Evolutionary conservation across 2,329 filamentous ascomycete genomes (phyloP).

Genomic region (Hypoxylon sp.): DNA sequence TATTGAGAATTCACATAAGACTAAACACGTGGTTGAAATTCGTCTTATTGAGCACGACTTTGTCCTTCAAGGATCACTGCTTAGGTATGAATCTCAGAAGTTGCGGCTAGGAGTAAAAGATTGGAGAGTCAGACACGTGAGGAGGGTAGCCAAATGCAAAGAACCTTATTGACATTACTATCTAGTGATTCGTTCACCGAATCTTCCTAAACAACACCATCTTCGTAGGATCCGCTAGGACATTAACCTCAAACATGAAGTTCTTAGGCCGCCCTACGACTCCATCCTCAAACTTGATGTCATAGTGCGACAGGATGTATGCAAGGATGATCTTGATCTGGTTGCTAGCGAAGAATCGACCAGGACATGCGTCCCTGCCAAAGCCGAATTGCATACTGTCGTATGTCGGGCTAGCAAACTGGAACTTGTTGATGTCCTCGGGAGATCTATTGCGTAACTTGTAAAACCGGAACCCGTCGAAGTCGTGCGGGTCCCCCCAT

Average conservation of each 20-base stretch:
- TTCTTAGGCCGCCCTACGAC: constrained; percentile 48
- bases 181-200: not conserved
- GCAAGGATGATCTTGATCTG: constrained; percentile 57
- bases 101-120: too few relatives aligned
- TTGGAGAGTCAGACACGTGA: too few relatives aligned
- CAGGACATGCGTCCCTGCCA: constrained; percentile 59
- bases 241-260: constrained; percentile 53
- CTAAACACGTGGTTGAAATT: too few relatives aligned
- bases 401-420: constrained; percentile 55
- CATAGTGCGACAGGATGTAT: constrained; percentile 49
- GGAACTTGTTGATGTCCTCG: constrained; percentile 49
- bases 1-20: too few relatives aligned
- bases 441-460: constrained; percentile 45
- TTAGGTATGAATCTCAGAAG: too few relatives aligned
- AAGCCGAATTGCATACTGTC: constrained; percentile 58
- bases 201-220: constrained; percentile 51
- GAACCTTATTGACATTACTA: too few relatives aligned
- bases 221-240: constrained; percentile 49
- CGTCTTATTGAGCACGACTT: too few relatives aligned
- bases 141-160: too few relatives aligned
- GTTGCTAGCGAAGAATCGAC: constrained; percentile 59
- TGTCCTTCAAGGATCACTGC: too few relatives aligned
- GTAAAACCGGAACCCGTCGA: constrained; percentile 53
- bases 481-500: constrained; percentile 49
- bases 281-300: constrained; percentile 48